Evolutionary conservation across 2,329 filamentous ascomycete species (phyloP).

Genomic region (Penicillium sp.): DNA sequence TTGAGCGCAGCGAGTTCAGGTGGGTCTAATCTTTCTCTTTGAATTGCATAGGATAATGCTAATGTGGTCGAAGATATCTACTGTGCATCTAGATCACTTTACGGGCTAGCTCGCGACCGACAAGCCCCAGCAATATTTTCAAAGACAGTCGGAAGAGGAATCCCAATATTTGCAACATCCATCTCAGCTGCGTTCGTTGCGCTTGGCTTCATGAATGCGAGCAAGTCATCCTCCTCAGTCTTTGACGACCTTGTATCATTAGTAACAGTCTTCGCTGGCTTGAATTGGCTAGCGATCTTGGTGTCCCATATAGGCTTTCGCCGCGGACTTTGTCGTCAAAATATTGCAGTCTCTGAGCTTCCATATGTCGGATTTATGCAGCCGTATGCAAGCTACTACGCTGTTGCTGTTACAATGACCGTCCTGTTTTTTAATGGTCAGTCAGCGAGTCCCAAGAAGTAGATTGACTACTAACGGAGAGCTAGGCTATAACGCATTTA

Average conservation of each 20-base stretch:
- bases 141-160: slow-evolving; percentile 36
- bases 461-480: neutral
- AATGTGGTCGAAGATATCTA: slow-evolving; percentile 71
- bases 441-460: neutral
- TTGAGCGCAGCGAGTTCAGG: slow-evolving; percentile 64
- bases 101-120: slow-evolving; percentile 72
- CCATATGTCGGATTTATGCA: neutral
- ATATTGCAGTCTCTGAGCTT: neutral
- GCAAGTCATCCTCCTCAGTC: neutral
- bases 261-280: slow-evolving; percentile 24
- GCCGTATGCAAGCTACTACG: neutral
- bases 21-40: neutral
- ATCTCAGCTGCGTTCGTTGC: neutral
- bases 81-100: slow-evolving; percentile 73
- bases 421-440: neutral
- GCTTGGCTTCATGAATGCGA: neutral
- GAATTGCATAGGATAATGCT: neutral
- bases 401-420: neutral
- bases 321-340: neutral
- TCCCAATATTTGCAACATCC: neutral
- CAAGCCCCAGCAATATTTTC: slow-evolving; percentile 71
- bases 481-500: neutral
- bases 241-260: neutral
- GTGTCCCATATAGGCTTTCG: neutral
- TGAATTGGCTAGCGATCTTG: neutral